Evolutionary conservation across 306 rosid species (phyloP), one percentile per base, ranked within the genome.

Genomic region (Prunus padus): DNA sequence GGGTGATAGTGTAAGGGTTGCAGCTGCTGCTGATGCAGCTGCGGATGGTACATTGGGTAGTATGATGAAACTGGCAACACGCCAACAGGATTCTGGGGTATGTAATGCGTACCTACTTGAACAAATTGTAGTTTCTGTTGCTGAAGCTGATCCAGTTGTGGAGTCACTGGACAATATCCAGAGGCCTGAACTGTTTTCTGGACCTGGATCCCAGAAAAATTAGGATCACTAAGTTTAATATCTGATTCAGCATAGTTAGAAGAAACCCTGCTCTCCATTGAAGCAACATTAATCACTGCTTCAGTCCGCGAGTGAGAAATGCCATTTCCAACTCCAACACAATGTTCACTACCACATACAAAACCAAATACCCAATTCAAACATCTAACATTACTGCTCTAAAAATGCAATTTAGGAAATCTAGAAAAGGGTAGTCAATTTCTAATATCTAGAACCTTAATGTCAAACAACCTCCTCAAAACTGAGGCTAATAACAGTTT

Each of bases 81-180:
- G 19, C 71, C 73, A 14, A 72, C 69, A 49, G 74, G 71, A 67
- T 77, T 77, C 61, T 75, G 76, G 3, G 84, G 85, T 33, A 76
- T 52, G 30, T 72, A 46, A 19, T 71, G 81, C 11, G 76, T 8
- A 51, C 70, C 80, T 69, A 85, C 51, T 67, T 77, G 90, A 81
- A 77, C 79, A 69, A 74, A 85, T 57, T 83, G 89, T 49, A 72
- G 60, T 60, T 61, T 33, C 60, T 68, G 83, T 44, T 55, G 82
- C 77, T 81, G 91, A 72, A 83, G 26, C 64, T 59, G 79, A 73
- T 79, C 78, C 69, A n/a, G 76, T 45, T 49, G 84, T 25, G 83
- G 67, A 74, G 76, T 51, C 74, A 79, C 79, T 59, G 72, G n/a
- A 50, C 5, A 16, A 72, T 65, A 59, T 7, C 71, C 62, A 5